Conservation (phyloP, 345 rosid genomes). For the Nasturtium officinale region DNA sequence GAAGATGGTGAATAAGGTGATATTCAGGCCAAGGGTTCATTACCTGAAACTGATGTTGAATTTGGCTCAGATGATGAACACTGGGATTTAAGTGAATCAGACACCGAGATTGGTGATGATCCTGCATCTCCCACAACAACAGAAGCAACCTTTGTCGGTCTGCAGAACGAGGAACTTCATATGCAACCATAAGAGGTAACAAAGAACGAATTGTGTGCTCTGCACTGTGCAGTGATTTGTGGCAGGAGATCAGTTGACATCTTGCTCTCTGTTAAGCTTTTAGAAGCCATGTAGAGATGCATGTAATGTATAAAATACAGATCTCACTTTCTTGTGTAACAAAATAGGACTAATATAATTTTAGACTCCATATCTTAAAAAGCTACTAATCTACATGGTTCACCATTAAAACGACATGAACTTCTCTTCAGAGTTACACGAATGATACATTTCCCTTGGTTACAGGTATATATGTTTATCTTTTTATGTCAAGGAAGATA, state of each 20-base stretch:
- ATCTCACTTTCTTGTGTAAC: slow-evolving; percentile 16
- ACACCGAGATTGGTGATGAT: slow-evolving; percentile 22
- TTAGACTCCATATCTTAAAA: slow-evolving; percentile 25
- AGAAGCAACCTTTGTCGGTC: slow-evolving; percentile 23
- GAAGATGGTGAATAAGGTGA: slow-evolving; percentile 38
- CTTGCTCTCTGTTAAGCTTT: slow-evolving; percentile 10
- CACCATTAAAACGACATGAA: slow-evolving; percentile 36
- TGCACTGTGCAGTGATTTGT: no score
- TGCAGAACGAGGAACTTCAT: slow-evolving; percentile 8
- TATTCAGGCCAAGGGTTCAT: slow-evolving; percentile 19
- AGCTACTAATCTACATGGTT: slow-evolving; percentile 26
- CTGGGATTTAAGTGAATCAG: slow-evolving; percentile 38
- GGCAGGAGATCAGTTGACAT: slow-evolving; percentile 7
- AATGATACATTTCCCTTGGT: slow-evolving; percentile 20
- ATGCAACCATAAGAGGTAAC: slow-evolving; percentile 13
- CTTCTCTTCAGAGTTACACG: slow-evolving; percentile 22
- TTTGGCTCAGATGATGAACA: slow-evolving; percentile 37
- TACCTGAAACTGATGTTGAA: slow-evolving; percentile 32
- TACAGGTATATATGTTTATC: slow-evolving; percentile 16
- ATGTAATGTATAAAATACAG: slow-evolving; percentile 2
- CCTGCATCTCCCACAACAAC: slow-evolving; percentile 20
- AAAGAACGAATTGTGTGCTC: neutral
- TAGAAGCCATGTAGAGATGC: slow-evolving; percentile 25
- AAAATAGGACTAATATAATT: slow-evolving; percentile 22
- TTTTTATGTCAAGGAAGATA: slow-evolving; percentile 26